Evolutionary conservation across 2,329 filamentous ascomycete species (phyloP).

Genomic region (Bretziella fagacearum): DNA sequence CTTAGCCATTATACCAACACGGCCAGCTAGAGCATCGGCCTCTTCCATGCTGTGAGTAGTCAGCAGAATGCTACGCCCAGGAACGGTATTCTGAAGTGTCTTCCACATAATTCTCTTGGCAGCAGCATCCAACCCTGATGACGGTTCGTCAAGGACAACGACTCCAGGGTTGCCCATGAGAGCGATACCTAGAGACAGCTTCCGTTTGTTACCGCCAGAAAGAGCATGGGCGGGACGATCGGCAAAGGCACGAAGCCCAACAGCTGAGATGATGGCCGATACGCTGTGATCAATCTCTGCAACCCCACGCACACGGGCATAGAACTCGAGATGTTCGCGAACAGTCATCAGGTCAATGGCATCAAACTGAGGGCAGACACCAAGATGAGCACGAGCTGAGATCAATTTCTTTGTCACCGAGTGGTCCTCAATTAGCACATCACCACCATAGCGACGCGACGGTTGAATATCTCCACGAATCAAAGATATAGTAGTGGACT

Average conservation of each 20-base stretch:
- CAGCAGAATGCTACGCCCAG: constrained; percentile 65
- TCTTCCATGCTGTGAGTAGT: constrained; percentile 96
- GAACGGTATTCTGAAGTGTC: constrained; percentile 55
- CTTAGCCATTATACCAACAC: constrained; percentile 71
- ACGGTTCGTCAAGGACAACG: constrained; percentile 76
- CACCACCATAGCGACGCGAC: constrained; percentile 52
- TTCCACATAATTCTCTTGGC: constrained; percentile 90
- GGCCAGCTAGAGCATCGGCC: constrained; percentile 68
- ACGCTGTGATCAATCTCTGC: constrained; percentile 62
- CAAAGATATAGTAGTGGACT: constrained; percentile 74
- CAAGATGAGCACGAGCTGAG: constrained; percentile 56
- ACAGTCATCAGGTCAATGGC: constrained; percentile 88
- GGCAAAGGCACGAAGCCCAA: constrained; percentile 55
- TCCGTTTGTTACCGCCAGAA: constrained; percentile 86
- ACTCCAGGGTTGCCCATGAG: constrained; percentile 85
- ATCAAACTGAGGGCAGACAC: constrained; percentile 82
- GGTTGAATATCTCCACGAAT: constrained; percentile 79
- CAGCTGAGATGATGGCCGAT: constrained; percentile 57
- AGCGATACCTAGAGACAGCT: constrained; percentile 74
- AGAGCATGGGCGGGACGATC: constrained; percentile 62
- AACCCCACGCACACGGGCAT: constrained; percentile 69
- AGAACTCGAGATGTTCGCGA: constrained; percentile 70
- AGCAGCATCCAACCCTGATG: constrained; percentile 74
- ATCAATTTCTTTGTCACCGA: constrained; percentile 59
- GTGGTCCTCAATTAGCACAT: constrained; percentile 63